Evolutionary conservation across 345 rosid species (phyloP).

Genomic region (Bruguiera gymnorhiza): DNA sequence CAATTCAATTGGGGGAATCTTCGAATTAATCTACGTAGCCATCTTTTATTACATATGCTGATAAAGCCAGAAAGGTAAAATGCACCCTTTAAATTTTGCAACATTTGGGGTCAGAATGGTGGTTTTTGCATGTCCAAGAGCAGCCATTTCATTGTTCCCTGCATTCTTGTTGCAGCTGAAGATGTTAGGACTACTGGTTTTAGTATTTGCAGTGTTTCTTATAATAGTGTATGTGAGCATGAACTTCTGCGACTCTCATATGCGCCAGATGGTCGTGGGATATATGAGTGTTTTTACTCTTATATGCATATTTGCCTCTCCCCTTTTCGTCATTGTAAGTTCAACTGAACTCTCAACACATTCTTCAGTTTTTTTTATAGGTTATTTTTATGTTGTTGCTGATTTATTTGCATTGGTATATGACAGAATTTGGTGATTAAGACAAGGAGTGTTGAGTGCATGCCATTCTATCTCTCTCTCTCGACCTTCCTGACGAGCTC

Average conservation of each 20-base stretch:
- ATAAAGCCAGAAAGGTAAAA: slow-evolving; percentile 35
- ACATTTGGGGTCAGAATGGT: not conserved
- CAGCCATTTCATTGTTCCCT: not conserved
- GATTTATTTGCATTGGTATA: not conserved
- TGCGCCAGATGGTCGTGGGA: slow-evolving; percentile 41
- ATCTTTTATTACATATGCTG: slow-evolving; percentile 42
- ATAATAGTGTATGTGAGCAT: slow-evolving; percentile 34
- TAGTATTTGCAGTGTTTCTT: slow-evolving; percentile 28
- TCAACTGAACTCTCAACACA: not conserved
- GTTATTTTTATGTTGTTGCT: slow-evolving; percentile 2
- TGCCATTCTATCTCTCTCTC: slow-evolving; percentile 56
- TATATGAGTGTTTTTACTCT: slow-evolving; percentile 48
- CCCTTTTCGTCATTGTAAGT: slow-evolving; percentile 47
- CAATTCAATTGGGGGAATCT: slow-evolving; percentile 45
- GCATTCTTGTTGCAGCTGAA: slow-evolving; percentile 36
- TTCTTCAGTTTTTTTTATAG: not conserved
- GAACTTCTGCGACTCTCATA: slow-evolving; percentile 16
- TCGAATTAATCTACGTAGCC: slow-evolving; percentile 40
- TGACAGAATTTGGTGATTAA: slow-evolving; percentile 47
- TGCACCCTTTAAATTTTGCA: not conserved
- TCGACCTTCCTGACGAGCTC: slow-evolving; percentile 48
- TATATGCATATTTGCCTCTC: slow-evolving; percentile 50
- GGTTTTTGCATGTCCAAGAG: not conserved
- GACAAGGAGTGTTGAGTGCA: slow-evolving; percentile 47
- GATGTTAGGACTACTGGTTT: slow-evolving; percentile 37